These are phyloP conservation scores for Aspergillus hancockii DNA, from an alignment of 495 filamentous ascomycete genomes.

Conservation along the genomic window DNA sequence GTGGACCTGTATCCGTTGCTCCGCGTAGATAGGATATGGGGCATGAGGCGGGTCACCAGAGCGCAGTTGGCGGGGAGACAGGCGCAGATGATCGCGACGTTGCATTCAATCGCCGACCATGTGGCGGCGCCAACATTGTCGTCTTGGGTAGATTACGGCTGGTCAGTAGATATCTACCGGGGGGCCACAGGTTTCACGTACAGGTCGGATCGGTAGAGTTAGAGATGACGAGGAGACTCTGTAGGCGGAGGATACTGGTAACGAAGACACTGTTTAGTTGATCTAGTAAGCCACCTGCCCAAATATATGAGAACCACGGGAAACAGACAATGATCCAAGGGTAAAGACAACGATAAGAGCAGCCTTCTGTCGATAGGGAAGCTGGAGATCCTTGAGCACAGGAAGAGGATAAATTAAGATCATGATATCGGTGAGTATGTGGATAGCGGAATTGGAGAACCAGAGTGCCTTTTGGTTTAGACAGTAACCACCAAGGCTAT, in stretches of 20 bases:
- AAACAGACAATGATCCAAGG: slow-evolving; percentile 47
- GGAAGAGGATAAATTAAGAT: slow-evolving; percentile 52
- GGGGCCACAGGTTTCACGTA: slow-evolving; percentile 4
- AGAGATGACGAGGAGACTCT: slow-evolving; percentile 45
- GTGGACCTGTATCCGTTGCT: slow-evolving; percentile 30
- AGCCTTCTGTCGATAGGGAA: slow-evolving; percentile 43
- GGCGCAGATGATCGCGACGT: slow-evolving; percentile 57
- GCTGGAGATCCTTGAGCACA: slow-evolving; percentile 44
- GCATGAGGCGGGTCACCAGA: slow-evolving; percentile 43
- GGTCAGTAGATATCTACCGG: slow-evolving; percentile 6
- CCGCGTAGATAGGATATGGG: slow-evolving; percentile 35
- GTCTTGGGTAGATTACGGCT: too few relatives aligned
- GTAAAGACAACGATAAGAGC: slow-evolving; percentile 50
- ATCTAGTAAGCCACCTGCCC: slow-evolving; percentile 17
- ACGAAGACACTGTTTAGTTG: slow-evolving; percentile 50
- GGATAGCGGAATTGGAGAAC: slow-evolving; percentile 41
- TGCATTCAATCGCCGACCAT: slow-evolving; percentile 60
- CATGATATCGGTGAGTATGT: slow-evolving; percentile 50
- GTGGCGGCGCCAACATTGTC: slow-evolving; percentile 55
- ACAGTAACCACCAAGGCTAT: slow-evolving; percentile 30
- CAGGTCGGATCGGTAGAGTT: slow-evolving; percentile 51
- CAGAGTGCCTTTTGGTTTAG: slow-evolving; percentile 35
- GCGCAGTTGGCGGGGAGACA: slow-evolving; percentile 58
- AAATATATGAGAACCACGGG: too few relatives aligned
- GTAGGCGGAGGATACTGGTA: slow-evolving; percentile 55